These are phyloP conservation scores for Chimonanthus praecox DNA, from an alignment of 164 flowering plant species.

Conservation along the genomic window DNA sequence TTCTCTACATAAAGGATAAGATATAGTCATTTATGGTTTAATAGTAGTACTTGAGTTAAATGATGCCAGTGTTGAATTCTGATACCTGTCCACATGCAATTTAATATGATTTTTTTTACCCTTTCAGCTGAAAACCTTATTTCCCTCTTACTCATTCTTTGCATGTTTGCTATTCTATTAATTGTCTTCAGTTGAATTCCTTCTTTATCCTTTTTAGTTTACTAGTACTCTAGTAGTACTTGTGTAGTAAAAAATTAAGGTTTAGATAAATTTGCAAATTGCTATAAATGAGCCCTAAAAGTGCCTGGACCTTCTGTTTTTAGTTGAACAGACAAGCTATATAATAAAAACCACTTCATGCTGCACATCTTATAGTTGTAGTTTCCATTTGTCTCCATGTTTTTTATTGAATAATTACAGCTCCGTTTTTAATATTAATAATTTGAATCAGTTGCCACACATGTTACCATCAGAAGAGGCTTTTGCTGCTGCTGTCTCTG, in stretches of 20 bases:
- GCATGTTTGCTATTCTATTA: no score
- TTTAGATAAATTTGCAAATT: background rate
- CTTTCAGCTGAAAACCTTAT: no score
- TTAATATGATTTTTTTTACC: no score
- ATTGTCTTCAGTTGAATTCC: background rate
- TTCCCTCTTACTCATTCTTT: no score
- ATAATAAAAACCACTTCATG: background rate
- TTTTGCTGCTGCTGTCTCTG: conserved; percentile 95
- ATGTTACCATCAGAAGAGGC: conserved; percentile 98
- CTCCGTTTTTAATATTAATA: conserved; percentile 5
- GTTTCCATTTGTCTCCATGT: background rate
- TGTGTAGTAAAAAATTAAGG: background rate
- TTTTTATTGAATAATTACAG: background rate
- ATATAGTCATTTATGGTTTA: no score
- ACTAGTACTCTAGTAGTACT: background rate
- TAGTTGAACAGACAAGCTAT: background rate
- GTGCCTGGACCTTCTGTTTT: background rate
- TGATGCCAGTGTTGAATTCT: no score
- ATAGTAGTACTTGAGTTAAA: no score
- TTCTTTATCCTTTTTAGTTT: no score
- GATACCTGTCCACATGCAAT: no score
- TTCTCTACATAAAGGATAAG: no score
- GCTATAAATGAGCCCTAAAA: background rate
- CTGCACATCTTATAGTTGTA: background rate
- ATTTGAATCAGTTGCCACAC: conserved; percentile 75